Conservation (phyloP, 768 basidiomycete genomes). For the Calocera viscosa region DNA sequence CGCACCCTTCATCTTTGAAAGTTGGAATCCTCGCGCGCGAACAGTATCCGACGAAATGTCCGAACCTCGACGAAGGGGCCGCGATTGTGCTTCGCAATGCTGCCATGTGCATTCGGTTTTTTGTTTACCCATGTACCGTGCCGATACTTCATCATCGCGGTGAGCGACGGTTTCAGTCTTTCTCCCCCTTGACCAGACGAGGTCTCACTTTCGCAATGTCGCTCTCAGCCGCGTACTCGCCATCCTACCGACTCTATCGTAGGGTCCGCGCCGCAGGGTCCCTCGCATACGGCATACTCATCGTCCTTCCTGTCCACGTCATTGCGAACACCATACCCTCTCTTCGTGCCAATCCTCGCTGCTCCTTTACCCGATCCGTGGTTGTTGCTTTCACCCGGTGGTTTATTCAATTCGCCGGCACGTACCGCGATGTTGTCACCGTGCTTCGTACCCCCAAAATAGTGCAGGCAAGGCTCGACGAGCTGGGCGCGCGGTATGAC, state of each 20-base stretch:
- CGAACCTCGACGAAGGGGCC: too few relatives aligned
- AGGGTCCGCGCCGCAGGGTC: background rate
- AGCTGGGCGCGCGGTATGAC: background rate
- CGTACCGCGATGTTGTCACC: background rate
- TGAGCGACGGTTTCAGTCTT: too few relatives aligned
- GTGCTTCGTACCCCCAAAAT: background rate
- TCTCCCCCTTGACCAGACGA: too few relatives aligned
- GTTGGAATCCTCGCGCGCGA: too few relatives aligned
- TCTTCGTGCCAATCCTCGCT: background rate
- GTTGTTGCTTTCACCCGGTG: background rate
- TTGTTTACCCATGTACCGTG: too few relatives aligned
- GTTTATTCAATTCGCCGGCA: background rate
- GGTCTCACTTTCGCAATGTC: background rate
- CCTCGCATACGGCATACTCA: background rate
- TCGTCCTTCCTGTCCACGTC: background rate
- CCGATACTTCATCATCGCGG: too few relatives aligned
- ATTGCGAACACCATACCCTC: background rate
- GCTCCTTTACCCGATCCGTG: background rate
- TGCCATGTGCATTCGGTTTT: too few relatives aligned
- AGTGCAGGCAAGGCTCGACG: background rate
- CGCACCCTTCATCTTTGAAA: too few relatives aligned
- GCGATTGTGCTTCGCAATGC: too few relatives aligned
- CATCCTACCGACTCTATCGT: background rate
- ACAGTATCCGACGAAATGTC: too few relatives aligned
- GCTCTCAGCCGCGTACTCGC: background rate